A percentile compares a stretch with the other conserved stretches of the same genome.
These are phyloP conservation scores for Stephania yunnanensis DNA, from an alignment of 164 flowering plant genomes.

Conservation along the genomic window DNA sequence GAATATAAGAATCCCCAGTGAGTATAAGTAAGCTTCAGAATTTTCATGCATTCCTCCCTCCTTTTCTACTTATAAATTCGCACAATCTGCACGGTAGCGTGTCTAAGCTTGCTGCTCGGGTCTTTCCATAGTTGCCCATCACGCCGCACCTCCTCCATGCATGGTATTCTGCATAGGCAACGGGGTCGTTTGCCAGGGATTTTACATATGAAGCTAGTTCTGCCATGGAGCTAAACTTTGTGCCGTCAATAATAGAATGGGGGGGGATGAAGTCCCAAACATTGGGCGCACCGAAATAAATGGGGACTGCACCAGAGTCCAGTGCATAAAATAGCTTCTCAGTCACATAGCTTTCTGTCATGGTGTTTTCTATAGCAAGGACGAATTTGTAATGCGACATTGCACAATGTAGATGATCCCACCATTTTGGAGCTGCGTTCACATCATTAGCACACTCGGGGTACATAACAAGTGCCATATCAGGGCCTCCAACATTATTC, in stretches of 20 bases:
- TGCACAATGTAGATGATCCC: constrained; percentile 98
- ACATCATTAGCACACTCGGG: constrained; percentile 64
- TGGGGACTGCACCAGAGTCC: constrained; percentile 90
- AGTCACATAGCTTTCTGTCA: constrained; percentile 88
- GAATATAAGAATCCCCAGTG: background rate
- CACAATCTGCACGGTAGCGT: constrained; percentile 86
- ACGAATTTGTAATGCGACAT: constrained; percentile 99
- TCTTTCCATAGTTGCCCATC: constrained; percentile 55
- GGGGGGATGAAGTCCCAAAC: constrained; percentile 92
- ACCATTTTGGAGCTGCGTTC: constrained; percentile 60
- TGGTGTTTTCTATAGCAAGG: constrained; percentile 91
- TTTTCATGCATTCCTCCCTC: constrained; percentile 61
- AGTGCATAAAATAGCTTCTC: constrained; percentile 95
- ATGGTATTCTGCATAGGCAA: constrained; percentile 90
- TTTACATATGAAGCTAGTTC: constrained; percentile 82
- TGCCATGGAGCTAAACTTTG: constrained; percentile 59
- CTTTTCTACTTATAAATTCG: constrained; percentile 61
- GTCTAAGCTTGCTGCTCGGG: constrained; percentile 82
- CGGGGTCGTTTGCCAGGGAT: constrained; percentile 72
- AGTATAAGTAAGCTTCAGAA: background rate
- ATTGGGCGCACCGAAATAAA: constrained; percentile 95
- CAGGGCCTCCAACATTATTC: constrained; percentile 87
- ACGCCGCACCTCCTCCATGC: constrained; percentile 99
- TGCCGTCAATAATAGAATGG: constrained; percentile 86
- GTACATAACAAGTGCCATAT: constrained; percentile 71